Percentiles rank a stretch among this genome's conserved stretches.
Evolutionary conservation across 306 rosid species (phyloP).

Genomic region (Phaseolus lunatus): DNA sequence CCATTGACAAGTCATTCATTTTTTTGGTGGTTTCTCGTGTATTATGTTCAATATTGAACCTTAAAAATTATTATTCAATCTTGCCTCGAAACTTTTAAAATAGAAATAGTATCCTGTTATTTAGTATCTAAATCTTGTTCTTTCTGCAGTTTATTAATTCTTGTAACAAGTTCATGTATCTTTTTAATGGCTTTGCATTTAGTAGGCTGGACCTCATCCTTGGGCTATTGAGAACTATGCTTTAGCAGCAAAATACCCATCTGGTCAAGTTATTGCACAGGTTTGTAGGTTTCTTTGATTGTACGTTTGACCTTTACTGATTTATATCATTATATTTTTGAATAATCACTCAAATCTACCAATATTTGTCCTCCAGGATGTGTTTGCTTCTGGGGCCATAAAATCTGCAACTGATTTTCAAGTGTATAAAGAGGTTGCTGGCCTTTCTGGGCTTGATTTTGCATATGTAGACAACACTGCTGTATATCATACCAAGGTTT

Average conservation of each 20-base stretch:
- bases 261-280: constrained; percentile 82
- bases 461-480: constrained; percentile 83
- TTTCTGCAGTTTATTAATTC: constrained; percentile 32
- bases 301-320: not conserved
- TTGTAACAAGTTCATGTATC: constrained; percentile 20
- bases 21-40: constrained; percentile 34
- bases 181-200: constrained; percentile 46
- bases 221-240: constrained; percentile 94
- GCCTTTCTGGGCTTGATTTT: constrained; percentile 96
- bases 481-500: constrained; percentile 97
- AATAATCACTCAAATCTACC: constrained; percentile 32
- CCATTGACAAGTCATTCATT: not conserved
- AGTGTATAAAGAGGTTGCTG: constrained; percentile 87
- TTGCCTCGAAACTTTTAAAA: not conserved
- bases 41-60: constrained; percentile 28
- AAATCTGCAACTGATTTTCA: constrained; percentile 96
- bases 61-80: constrained; percentile 11
- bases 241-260: constrained; percentile 80
- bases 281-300: constrained; percentile 52
- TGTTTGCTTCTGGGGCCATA: constrained; percentile 88
- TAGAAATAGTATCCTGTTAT: constrained; percentile 16
- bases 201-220: constrained; percentile 92
- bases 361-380: constrained; percentile 67
- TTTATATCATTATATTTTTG: constrained; percentile 32
- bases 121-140: constrained; percentile 29